Evolutionary conservation across 495 filamentous ascomycete genomes (phyloP), one percentile per base, ranked within the genome.

Genomic region (Venustampulla echinocandica): DNA sequence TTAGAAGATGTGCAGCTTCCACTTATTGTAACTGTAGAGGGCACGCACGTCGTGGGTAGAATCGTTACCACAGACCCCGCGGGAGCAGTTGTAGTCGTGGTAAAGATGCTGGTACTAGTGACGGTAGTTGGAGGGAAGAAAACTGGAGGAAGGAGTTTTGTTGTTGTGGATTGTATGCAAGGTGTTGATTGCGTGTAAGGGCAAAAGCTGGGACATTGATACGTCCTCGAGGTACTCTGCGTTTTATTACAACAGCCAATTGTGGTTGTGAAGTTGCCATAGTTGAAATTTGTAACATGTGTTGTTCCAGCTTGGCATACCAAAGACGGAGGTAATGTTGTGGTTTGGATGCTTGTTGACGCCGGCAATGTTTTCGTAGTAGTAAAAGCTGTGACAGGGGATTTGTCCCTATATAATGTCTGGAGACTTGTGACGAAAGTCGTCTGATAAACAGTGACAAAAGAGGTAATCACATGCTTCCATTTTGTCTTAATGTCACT

Each of bases 231-330:
- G 17, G 41, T 42, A 11, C 20, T 21, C 21, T 33, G 17, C 7
- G 38, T 33, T 32, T 44, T 42, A 10, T 43, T 43, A 27, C 36
- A 24, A 22, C 50, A 47, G 34, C 28, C 28, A 25, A 48, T 22
- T 5, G 50, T 47, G 10, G 50, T 47, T 7, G 53, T 47, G 21
- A 47, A 37, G 11, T 47, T 52, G 34, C 45, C 53, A 30, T 52
- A 49, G 17, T 42, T 44, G 38, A 30, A 45, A 40, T 51, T 51
- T 6, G 41, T 51, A 22, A 51, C 48, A 25, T 51, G 36, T 3
- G 48, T 51, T 13, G 41, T 46, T 30, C 48, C 48, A 30, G 48
- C 48, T 41, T 51, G 48, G 28, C 48, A 51, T 21, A 39, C 48
- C 14, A 24, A 27, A 4, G 40, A 43, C 6, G n/a, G n/a, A 64